Percentiles rank a stretch among this genome's conserved stretches.
These are phyloP conservation scores for Pichia sp. DNA, from an alignment of 1,139 yeast genomes.

Conservation along the genomic window DNA sequence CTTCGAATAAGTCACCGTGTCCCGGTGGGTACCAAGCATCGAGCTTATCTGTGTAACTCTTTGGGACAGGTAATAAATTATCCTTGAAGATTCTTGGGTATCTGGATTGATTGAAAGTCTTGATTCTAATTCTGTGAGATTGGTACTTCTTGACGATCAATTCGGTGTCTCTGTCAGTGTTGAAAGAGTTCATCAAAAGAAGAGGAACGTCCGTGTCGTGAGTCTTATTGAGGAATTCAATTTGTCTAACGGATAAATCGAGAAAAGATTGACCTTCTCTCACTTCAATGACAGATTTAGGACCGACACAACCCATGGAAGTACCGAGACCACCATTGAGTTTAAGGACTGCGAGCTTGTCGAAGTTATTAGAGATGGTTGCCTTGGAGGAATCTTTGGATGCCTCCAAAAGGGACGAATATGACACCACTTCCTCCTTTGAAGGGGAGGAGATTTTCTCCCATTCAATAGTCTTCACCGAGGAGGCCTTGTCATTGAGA, in stretches of 20 bases:
- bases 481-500: conserved; percentile 82
- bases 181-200: conserved; percentile 95
- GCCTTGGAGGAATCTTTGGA: conserved; percentile 2
- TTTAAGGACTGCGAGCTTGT: conserved; percentile 89
- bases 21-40: conserved; percentile 98
- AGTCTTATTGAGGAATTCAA: conserved; percentile 88
- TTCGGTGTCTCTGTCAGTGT: conserved; percentile 94
- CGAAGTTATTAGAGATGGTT: conserved; percentile 42
- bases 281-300: conserved; percentile 95
- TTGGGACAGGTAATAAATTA: conserved; percentile 90
- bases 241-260: conserved; percentile 93
- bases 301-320: conserved; percentile 99
- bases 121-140: conserved; percentile 92
- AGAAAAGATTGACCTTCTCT: conserved; percentile 97
- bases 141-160: conserved; percentile 94
- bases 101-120: conserved; percentile 94
- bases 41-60: conserved; percentile 61
- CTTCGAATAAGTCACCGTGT: conserved; percentile 95
- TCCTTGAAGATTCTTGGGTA: conserved; percentile 95
- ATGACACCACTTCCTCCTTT: conserved; percentile 83
- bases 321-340: conserved; percentile 98
- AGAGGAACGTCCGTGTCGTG: conserved; percentile 93
- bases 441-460: conserved; percentile 89
- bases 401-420: conserved; percentile 40
- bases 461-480: conserved; percentile 85